Percentiles rank a stretch among this genome's conserved stretches.
phyloP scores from a whole-genome alignment of 1,284 basidiomycete genomes.

The Malassezia furfur region DNA sequence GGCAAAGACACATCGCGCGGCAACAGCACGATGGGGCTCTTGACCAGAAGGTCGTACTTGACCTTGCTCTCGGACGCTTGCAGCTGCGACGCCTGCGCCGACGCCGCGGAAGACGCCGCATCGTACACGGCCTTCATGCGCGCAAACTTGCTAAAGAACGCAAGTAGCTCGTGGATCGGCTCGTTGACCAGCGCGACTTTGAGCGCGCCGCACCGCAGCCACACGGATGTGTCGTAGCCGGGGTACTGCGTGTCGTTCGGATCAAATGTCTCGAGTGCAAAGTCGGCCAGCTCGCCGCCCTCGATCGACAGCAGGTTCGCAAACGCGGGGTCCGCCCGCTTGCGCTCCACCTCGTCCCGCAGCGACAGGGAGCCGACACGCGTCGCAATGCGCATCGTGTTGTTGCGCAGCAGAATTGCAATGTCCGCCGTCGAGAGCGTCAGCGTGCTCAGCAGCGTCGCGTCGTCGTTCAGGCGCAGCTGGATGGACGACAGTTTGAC shows the following conservation, averaged over 20 bases:
- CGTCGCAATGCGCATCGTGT: conserved; percentile 70
- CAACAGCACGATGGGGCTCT: conserved; percentile 85
- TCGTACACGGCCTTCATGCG: conserved; percentile 73
- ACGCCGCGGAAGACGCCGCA: conserved; percentile 83
- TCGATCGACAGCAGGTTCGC: conserved; percentile 87
- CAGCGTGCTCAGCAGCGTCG: conserved; percentile 67
- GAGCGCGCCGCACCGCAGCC: conserved; percentile 79
- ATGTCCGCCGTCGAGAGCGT: conserved; percentile 86
- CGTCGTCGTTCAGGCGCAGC: conserved; percentile 71
- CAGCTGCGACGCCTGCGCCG: conserved; percentile 66
- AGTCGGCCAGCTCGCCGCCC: conserved; percentile 87
- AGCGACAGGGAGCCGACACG: conserved; percentile 77
- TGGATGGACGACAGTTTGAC: conserved; percentile 80
- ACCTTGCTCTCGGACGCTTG: conserved; percentile 60
- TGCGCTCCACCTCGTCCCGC: conserved; percentile 62
- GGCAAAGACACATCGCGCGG: conserved; percentile 63
- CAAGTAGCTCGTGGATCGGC: conserved; percentile 73
- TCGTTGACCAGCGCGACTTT: conserved; percentile 80
- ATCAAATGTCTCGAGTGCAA: conserved; percentile 88
- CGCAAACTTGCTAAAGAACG: conserved; percentile 78
- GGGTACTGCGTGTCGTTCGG: conserved; percentile 57
- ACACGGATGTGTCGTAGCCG: conserved; percentile 77
- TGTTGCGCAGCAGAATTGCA: conserved; percentile 64
- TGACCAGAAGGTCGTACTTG: conserved; percentile 80
- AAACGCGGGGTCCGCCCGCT: conserved; percentile 57